phyloP scores from a whole-genome alignment of 192 early-diverging fungal genomes.

The Neocallimastix lanati region DNA sequence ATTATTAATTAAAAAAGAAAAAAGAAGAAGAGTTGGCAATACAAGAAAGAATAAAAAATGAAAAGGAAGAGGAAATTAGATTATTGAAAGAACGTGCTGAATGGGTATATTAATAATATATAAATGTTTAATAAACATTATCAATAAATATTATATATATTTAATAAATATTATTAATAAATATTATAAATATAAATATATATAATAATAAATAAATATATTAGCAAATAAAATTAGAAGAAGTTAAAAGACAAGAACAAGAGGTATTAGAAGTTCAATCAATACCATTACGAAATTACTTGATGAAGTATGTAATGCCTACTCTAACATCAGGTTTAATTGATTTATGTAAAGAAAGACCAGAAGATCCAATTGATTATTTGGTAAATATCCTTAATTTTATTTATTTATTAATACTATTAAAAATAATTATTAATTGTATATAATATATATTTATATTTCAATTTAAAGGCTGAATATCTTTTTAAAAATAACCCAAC shows the following conservation, averaged over 20 bases:
- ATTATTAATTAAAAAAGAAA: too few relatives aligned
- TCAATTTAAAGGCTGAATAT: not conserved
- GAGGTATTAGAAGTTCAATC: constrained; percentile 42
- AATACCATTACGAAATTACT: constrained; percentile 34
- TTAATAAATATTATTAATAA: too few relatives aligned
- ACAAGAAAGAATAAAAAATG: constrained; percentile 19
- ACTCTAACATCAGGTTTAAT: constrained; percentile 39
- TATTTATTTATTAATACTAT: too few relatives aligned
- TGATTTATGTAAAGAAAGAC: constrained; percentile 38
- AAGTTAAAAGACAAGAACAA: constrained; percentile 41
- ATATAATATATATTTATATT: not conserved
- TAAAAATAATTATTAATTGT: too few relatives aligned
- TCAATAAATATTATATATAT: too few relatives aligned
- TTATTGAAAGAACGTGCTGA: constrained; percentile 31
- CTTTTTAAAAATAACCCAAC: not conserved
- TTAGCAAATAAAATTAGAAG: constrained; percentile 28
- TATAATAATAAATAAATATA: not conserved
- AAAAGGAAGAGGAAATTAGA: constrained; percentile 31
- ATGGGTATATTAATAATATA: constrained; percentile 20
- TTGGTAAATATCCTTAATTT: constrained; percentile 13
- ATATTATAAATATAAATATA: too few relatives aligned
- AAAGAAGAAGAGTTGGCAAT: constrained; percentile 18
- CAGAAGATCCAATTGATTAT: constrained; percentile 43
- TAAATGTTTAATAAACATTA: too few relatives aligned
- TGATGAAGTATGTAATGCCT: constrained; percentile 44